Evolutionary conservation across 805 yeast species (phyloP), one percentile per base, ranked within the genome.

Genomic region (Candida rishiriensis): DNA sequence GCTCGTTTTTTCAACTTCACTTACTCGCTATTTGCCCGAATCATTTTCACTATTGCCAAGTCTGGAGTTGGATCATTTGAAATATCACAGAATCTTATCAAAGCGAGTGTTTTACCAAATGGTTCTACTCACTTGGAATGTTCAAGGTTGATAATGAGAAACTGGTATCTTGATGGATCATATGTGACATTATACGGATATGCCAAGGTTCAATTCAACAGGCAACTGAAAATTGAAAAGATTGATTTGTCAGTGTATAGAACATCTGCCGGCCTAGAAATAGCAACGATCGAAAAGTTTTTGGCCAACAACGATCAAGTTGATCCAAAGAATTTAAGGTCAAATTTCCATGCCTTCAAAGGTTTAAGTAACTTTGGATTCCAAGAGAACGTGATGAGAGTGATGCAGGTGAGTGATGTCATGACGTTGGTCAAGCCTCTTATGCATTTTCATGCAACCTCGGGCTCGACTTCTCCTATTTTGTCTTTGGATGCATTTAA

Each of bases 391-490:
- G 80, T 86, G 7, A 75, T 86, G 78, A 68, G 91, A 47, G 71
- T 82, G 17, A 64, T 88, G 65, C 91, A 86, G 60, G 78, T 85
- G 4, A 76, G 88, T 35, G 93, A 87, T 61, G 83, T 83, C 10
- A 84, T 88, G 88, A 72, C 88, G 0, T 78, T 79, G 48, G 70
- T 88, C 50, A 74, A 76, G 43, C 80, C 85, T 6, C 65, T 88
- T 43, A 80, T 86, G 79, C 56, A 58, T 33, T 60, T 57, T 40
- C 62, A 57, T 42, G 67, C 72, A 10, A 78, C 72, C 52, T 74
- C 85, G 10, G 66, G 69, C 44, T 63, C 72, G 7, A 68, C 68
- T 29, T 70, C 76, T 21, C 69, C 75, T 3, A 61, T 61, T 6
- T 75, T 82, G 30, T 87, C 89, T 0, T 48, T 78, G 35, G 75